Percentiles rank a stretch among this genome's conserved stretches.
Evolutionary conservation across 2,329 filamentous ascomycete species (phyloP).

Genomic region (Fusarium devonianum): DNA sequence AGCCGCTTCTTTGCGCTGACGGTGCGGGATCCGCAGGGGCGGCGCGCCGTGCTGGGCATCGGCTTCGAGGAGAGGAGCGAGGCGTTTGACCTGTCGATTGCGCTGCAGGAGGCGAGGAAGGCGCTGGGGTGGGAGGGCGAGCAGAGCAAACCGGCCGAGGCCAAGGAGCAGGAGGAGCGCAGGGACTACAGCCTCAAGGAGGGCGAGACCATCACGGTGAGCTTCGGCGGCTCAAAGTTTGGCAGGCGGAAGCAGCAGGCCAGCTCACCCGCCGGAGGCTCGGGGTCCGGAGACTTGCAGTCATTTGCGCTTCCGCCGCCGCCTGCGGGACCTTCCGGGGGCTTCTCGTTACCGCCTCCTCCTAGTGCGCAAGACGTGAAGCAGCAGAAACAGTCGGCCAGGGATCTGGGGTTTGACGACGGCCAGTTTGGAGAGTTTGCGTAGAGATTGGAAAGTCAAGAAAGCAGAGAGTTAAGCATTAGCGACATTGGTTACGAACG

Average conservation of each 20-base stretch:
- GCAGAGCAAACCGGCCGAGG: conserved; percentile 47
- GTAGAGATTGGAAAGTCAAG: conserved; percentile 39
- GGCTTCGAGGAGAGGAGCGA: conserved; percentile 88
- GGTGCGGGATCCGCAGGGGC: conserved; percentile 76
- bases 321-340: conserved; percentile 56
- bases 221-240: conserved; percentile 66
- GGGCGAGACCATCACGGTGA: conserved; percentile 87
- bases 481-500: conserved; percentile 30
- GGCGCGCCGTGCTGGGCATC: conserved; percentile 81
- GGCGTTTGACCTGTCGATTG: conserved; percentile 85
- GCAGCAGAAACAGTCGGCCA: conserved; percentile 61
- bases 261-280: conserved; percentile 18
- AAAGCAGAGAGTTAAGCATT: conserved; percentile 15
- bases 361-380: conserved; percentile 69
- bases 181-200: conserved; percentile 84
- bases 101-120: conserved; percentile 79
- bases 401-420: conserved; percentile 83
- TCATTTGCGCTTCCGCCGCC: conserved; percentile 81
- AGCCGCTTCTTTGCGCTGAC: conserved; percentile 85
- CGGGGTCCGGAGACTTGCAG: conserved; percentile 47
- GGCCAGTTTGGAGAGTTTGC: conserved; percentile 88
- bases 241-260: conserved; percentile 55
- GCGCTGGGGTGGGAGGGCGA: conserved; percentile 66
- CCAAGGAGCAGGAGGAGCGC: conserved; percentile 50
- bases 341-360: conserved; percentile 69